A percentile compares a stretch with the other conserved stretches of the same genome.
phyloP scores from a whole-genome alignment of 495 filamentous ascomycete genomes.

The Cudoniella acicularis region DNA sequence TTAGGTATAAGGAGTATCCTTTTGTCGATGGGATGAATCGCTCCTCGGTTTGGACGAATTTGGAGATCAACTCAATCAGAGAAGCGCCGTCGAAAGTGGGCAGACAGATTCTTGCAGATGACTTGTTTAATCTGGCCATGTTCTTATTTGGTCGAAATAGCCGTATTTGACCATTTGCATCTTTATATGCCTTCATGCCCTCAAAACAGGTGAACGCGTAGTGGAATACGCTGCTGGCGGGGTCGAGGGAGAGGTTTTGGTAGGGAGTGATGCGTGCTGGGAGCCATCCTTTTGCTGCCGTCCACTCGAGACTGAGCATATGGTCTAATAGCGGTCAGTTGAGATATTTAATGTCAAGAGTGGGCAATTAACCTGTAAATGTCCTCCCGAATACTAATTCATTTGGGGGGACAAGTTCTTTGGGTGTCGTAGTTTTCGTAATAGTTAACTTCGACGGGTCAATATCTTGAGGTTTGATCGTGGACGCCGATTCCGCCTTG shows the following conservation, averaged over 20 bases:
- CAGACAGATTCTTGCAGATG: slow-evolving; percentile 82
- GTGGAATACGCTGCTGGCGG: slow-evolving; percentile 95
- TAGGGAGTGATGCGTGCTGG: slow-evolving; percentile 81
- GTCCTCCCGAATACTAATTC: slow-evolving; percentile 81
- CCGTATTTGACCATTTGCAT: slow-evolving; percentile 65
- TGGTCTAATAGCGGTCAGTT: slow-evolving; percentile 56
- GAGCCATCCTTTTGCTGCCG: slow-evolving; percentile 74
- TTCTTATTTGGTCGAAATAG: slow-evolving; percentile 96
- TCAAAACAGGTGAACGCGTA: slow-evolving; percentile 98
- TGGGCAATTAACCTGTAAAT: slow-evolving; percentile 55
- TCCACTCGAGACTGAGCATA: slow-evolving; percentile 97
- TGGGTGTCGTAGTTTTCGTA: slow-evolving; percentile 71
- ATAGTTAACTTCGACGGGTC: slow-evolving; percentile 74
- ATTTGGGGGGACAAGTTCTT: slow-evolving; percentile 64
- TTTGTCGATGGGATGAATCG: slow-evolving; percentile 80
- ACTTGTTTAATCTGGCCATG: slow-evolving; percentile 90
- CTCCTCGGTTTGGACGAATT: slow-evolving; percentile 75
- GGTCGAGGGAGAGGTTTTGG: slow-evolving; percentile 94
- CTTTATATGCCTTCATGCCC: slow-evolving; percentile 98
- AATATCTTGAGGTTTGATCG: slow-evolving; percentile 46
- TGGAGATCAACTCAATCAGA: slow-evolving; percentile 73
- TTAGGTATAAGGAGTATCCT: slow-evolving; percentile 91
- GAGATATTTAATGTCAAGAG: not conserved
- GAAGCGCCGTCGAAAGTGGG: slow-evolving; percentile 71
- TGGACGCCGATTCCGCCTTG: slow-evolving; percentile 47